Conservation (phyloP, 768 basidiomycete species). For the Chiua virens region DNA sequence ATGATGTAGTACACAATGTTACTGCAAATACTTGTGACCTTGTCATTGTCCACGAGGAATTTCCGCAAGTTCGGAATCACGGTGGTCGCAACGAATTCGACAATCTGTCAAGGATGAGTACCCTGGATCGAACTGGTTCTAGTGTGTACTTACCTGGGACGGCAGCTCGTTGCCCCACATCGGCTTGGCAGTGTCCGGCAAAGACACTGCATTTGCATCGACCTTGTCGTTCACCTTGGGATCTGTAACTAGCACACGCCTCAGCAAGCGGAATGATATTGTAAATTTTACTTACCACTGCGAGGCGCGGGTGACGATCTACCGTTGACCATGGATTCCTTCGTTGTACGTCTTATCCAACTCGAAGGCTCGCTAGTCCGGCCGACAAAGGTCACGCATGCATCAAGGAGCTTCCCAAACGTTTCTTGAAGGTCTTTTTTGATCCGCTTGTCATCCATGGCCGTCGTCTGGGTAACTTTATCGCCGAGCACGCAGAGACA, state of each 20-base stretch:
- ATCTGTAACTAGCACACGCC: slow-evolving; percentile 31
- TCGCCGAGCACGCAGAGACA: slow-evolving; percentile 79
- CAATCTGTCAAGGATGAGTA: slow-evolving; percentile 52
- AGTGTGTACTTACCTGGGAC: slow-evolving; percentile 24
- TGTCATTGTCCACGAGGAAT: slow-evolving; percentile 84
- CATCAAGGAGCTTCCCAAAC: slow-evolving; percentile 82
- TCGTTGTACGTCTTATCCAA: slow-evolving; percentile 73
- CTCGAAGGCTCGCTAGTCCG: slow-evolving; percentile 72
- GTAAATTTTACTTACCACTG: slow-evolving; percentile 38
- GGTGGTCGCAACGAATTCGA: slow-evolving; percentile 62
- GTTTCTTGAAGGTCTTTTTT: slow-evolving; percentile 92
- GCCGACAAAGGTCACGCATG: slow-evolving; percentile 70
- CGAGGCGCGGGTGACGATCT: slow-evolving; percentile 68
- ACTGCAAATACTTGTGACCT: slow-evolving; percentile 71
- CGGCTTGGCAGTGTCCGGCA: slow-evolving; percentile 32
- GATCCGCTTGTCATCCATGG: slow-evolving; percentile 84
- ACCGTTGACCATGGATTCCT: slow-evolving; percentile 66
- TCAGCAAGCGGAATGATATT: slow-evolving; percentile 1
- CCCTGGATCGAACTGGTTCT: slow-evolving; percentile 7
- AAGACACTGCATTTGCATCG: slow-evolving; percentile 43
- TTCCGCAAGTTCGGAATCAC: slow-evolving; percentile 75
- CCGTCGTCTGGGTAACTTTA: slow-evolving; percentile 84
- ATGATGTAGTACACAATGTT: slow-evolving; percentile 86
- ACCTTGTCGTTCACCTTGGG: slow-evolving; percentile 61
- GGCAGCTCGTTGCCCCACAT: slow-evolving; percentile 30